Evolutionary conservation across 2,329 filamentous ascomycete species (phyloP), one percentile per base, ranked within the genome.

Genomic region (Beauveria pseudobassiana): DNA sequence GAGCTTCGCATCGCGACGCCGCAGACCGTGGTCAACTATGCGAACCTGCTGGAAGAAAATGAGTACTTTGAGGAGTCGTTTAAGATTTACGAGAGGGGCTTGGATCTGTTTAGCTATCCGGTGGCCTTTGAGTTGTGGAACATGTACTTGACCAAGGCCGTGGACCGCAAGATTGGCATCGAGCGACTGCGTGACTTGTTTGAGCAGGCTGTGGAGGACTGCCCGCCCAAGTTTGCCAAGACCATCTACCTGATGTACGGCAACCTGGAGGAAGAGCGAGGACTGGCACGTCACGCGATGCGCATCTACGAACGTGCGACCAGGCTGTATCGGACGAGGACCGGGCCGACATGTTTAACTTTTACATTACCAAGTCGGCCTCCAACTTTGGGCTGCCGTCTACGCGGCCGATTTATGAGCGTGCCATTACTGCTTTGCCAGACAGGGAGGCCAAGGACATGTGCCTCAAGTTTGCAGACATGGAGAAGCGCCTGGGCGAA

Each of bases 41-140:
- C 95, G 71, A 98, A 96, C 72, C 80, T 99, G 3, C 77, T 99
- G 62, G 95, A 98, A 73, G 95, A 98, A 72, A 85, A 96, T 76
- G 87, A 91, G 63, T 99, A 98, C 75, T 96, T 88, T 70, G 95
- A 99, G 73, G 95, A 99, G 69, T 96, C 90, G 2, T 99, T 98
- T 86, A 98, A 98, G 77, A 82, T 98, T 52, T 99, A 96, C 73
- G 95, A 99, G 76, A 87, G 95, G 64, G 95, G 95, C 2, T 81
- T 99, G 43, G 95, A 99, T 74, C 87, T 99, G n/a, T 99, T 99
- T 81, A 96, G 87, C 74, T 99, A 98, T 70, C 95, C 95, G 0
- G 93, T 98, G 20, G 95, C 95, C 18, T 99, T 99, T 73, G 95
- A 99, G 78, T 82, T 99, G 24, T 99, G 95, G 96, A 99, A 99